phyloP scores from a whole-genome alignment of 805 yeast species.

The Wickerhamomyces canadensis region DNA sequence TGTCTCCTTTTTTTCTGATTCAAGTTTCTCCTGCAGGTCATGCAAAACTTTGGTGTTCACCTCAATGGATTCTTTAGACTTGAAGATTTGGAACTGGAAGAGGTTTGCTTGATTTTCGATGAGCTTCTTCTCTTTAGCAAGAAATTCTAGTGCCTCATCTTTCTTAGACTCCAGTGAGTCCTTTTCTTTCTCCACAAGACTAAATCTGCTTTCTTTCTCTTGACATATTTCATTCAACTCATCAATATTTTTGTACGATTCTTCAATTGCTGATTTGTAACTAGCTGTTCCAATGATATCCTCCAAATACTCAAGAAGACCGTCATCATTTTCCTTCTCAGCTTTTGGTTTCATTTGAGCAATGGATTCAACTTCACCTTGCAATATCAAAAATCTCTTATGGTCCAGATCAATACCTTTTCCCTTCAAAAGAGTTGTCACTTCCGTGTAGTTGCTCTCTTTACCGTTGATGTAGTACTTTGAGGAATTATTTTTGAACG shows the following conservation, averaged over 20 bases:
- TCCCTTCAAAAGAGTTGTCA: slow-evolving; percentile 63
- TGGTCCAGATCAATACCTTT: slow-evolving; percentile 94
- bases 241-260: slow-evolving; percentile 53
- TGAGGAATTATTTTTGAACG: slow-evolving; percentile 69
- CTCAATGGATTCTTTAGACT: slow-evolving; percentile 35
- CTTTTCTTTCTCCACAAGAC: slow-evolving; percentile 74
- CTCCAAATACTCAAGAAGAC: slow-evolving; percentile 87
- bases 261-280: slow-evolving; percentile 74
- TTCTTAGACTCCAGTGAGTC: slow-evolving; percentile 56
- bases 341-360: slow-evolving; percentile 99
- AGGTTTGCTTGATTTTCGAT: slow-evolving; percentile 47
- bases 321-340: slow-evolving; percentile 87
- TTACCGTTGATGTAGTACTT: slow-evolving; percentile 70
- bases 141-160: slow-evolving; percentile 59
- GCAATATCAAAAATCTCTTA: slow-evolving; percentile 87
- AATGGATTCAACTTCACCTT: slow-evolving; percentile 97
- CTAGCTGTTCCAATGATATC: slow-evolving; percentile 94
- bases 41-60: slow-evolving; percentile 32
- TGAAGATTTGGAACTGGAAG: slow-evolving; percentile 45
- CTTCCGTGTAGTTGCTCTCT: slow-evolving; percentile 70
- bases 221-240: slow-evolving; percentile 72
- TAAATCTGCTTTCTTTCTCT: slow-evolving; percentile 76
- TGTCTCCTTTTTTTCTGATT: slow-evolving; percentile 38
- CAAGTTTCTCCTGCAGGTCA: slow-evolving; percentile 36
- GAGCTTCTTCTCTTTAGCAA: slow-evolving; percentile 59